Conservation (phyloP, 2,329 filamentous ascomycete species). For the Clonostachys solani region DNA sequence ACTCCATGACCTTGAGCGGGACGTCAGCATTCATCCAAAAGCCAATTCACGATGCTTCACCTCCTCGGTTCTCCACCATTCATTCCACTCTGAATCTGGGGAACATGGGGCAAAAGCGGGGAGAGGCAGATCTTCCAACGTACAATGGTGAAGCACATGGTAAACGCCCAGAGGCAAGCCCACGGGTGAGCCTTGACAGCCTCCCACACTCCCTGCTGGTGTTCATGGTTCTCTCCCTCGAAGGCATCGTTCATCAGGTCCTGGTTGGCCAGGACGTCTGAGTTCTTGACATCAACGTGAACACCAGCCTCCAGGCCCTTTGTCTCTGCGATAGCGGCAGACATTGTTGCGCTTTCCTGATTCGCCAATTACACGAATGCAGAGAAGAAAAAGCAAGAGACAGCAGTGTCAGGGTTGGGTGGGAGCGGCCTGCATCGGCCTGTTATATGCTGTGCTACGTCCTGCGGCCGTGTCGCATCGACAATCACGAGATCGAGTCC, state of each 20-base stretch:
- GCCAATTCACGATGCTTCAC: no score
- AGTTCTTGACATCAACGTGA: slow-evolving; percentile 19
- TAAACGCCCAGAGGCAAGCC: slow-evolving; percentile 40
- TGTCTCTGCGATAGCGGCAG: not conserved
- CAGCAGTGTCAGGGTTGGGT: not conserved
- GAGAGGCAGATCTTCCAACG: slow-evolving; percentile 21
- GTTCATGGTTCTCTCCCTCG: slow-evolving; percentile 35
- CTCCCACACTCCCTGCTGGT: slow-evolving; percentile 28
- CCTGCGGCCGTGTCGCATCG: no score
- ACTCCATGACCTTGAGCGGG: no score
- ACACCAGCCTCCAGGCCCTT: slow-evolving; percentile 1
- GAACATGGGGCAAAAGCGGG: no score
- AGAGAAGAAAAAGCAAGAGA: not conserved
- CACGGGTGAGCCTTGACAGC: slow-evolving; percentile 32
- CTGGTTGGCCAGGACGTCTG: slow-evolving; percentile 25
- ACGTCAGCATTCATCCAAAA: no score
- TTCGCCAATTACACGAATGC: not conserved
- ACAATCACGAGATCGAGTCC: no score
- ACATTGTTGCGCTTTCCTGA: not conserved
- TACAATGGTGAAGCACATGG: slow-evolving; percentile 45
- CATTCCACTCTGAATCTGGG: no score
- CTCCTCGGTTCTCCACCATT: no score
- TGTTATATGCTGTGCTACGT: no score
- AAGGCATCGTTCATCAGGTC: slow-evolving; percentile 33
- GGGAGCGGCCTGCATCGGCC: no score